phyloP scores from a whole-genome alignment of 148 eudicot genomes.

The Diospyros kaki region DNA sequence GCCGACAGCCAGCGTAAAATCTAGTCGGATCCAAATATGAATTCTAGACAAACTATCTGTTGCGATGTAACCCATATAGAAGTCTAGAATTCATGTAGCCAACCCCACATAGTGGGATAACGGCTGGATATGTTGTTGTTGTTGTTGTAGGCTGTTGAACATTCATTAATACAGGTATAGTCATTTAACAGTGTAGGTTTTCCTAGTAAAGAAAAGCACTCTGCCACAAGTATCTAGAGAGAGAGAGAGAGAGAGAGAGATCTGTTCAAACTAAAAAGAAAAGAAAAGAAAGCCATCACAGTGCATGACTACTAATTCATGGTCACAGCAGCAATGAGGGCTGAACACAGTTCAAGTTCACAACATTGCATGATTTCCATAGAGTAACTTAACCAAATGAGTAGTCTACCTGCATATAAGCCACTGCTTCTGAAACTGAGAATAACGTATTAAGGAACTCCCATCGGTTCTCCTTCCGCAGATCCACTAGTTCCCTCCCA shows the following conservation, averaged over 20 bases:
- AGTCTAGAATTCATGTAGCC: too few species aligned
- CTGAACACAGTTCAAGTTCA: neutral
- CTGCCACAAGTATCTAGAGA: neutral
- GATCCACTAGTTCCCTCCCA: slow-evolving; percentile 97
- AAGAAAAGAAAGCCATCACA: neutral
- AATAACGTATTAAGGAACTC: slow-evolving; percentile 93
- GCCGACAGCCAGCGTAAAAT: too few species aligned
- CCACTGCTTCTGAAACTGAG: slow-evolving; percentile 99
- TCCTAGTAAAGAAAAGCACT: neutral
- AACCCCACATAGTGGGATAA: too few species aligned
- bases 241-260: neutral
- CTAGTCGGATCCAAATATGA: too few species aligned
- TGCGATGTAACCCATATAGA: too few species aligned
- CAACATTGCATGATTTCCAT: neutral
- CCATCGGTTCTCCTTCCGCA: slow-evolving; percentile 89
- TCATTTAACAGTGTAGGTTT: neutral
- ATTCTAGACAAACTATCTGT: too few species aligned
- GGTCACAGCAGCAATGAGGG: neutral
- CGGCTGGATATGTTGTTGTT: too few species aligned
- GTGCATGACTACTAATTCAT: neutral
- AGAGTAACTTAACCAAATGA: neutral
- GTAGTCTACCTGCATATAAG: slow-evolving; percentile 83
- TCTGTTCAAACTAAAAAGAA: neutral
- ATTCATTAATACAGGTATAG: neutral
- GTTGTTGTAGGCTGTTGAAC: neutral